These are phyloP conservation scores for Pestalotiopsis sp. DNA, from an alignment of 2,329 filamentous ascomycete species.

Conservation along the genomic window DNA sequence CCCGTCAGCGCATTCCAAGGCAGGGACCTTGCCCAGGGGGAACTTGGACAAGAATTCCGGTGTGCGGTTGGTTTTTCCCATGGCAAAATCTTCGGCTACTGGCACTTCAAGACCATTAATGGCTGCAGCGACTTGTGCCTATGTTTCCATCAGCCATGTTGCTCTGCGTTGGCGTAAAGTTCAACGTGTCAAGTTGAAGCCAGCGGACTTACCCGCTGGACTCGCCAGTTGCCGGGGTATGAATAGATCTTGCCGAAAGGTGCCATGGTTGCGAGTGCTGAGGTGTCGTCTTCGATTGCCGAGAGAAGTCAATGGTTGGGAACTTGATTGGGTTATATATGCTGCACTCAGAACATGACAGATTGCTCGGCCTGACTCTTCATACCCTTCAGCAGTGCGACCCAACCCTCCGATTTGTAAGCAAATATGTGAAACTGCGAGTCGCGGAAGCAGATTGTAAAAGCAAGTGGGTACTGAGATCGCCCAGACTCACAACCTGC, in stretches of 20 bases:
- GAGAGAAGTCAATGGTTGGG: background rate
- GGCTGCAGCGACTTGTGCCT: slow-evolving; percentile 35
- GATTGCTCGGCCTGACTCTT: background rate
- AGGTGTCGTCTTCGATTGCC: background rate
- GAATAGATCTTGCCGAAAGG: slow-evolving; percentile 39
- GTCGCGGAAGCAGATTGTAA: background rate
- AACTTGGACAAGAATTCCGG: slow-evolving; percentile 50
- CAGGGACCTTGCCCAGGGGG: slow-evolving; percentile 51
- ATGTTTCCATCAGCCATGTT: background rate
- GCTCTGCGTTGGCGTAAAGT: background rate
- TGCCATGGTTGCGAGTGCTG: slow-evolving; percentile 31
- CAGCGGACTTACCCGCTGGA: slow-evolving; percentile 31
- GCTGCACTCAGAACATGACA: background rate
- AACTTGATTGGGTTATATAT: background rate
- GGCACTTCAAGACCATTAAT: slow-evolving; percentile 40
- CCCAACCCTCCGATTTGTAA: background rate
- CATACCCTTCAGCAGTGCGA: background rate
- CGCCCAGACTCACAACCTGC: no score
- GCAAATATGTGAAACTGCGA: background rate
- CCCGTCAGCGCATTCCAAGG: slow-evolving; percentile 47
- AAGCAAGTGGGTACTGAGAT: background rate
- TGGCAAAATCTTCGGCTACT: slow-evolving; percentile 36
- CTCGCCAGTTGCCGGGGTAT: slow-evolving; percentile 37
- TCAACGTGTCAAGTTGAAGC: background rate
- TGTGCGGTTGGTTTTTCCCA: slow-evolving; percentile 41